phyloP scores from a whole-genome alignment of 2,329 filamentous ascomycete species.

The Ceratocystis variospora region DNA sequence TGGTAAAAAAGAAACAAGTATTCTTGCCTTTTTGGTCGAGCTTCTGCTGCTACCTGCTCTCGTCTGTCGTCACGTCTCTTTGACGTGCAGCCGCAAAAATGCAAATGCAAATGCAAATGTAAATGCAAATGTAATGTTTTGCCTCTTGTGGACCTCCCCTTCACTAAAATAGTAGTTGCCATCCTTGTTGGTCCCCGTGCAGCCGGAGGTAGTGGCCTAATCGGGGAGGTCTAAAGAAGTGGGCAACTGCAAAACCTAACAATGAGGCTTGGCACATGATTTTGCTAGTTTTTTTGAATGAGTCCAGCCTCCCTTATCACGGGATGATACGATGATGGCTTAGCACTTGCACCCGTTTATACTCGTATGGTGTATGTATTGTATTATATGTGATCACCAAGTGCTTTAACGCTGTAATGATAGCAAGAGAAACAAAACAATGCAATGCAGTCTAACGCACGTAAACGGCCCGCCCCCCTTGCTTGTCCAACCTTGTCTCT shows the following conservation, averaged over 20 bases:
- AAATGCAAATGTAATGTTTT: too few species aligned
- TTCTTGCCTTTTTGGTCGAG: too few species aligned
- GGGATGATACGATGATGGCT: background rate
- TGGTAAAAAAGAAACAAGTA: too few species aligned
- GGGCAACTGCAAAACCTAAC: background rate
- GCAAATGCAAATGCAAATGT: too few species aligned
- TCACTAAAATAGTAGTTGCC: background rate
- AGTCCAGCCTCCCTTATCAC: too few species aligned
- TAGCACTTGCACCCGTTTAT: background rate
- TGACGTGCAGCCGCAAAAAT: background rate
- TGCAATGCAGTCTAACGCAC: background rate
- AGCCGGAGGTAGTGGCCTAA: conserved; percentile 1
- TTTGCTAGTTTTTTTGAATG: too few species aligned
- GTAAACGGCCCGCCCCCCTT: background rate
- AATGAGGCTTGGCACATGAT: background rate
- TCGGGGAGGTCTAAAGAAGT: background rate
- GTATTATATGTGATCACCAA: background rate
- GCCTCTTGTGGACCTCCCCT: too few species aligned
- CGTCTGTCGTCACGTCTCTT: background rate
- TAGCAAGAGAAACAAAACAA: background rate
- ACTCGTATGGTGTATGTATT: background rate
- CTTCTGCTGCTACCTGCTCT: background rate
- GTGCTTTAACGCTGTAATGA: background rate
- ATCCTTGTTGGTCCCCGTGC: background rate
- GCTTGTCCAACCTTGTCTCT: background rate